Evolutionary conservation across 2,329 filamentous ascomycete species (phyloP), one percentile per base, ranked within the genome.

Genomic region (Cytospora leucostoma): DNA sequence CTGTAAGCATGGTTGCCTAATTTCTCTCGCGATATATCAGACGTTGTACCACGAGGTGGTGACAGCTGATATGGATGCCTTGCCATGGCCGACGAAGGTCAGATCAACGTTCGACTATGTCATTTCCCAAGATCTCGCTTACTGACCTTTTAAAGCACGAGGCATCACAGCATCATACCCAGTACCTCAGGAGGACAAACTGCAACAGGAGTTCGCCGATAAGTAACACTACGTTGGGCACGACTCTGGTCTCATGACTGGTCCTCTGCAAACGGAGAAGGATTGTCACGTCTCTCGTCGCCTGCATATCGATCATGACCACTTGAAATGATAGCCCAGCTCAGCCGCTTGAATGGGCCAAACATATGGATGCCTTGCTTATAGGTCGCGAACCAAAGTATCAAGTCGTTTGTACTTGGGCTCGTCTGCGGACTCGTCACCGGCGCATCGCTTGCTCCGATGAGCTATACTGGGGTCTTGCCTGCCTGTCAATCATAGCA

Each of bases 41-140:
- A n/a, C 17, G 32, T n/a, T 54, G 37, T 19, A 10, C 37, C 51
- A 55, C 27, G 32, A 12, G 51, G 27, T 19, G 53, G 49, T 8
- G n/a, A 27, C 58, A 37, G 38, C 58, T 49, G 21, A 40, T 35
- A 17, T 38, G n/a, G n/a, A 35, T 17, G 11, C 32, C 59, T 61
- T 21, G 21, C 8, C 59, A 49, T 33, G 32, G 51, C 27, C 27
- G 27, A 27, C 27, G 4, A 27, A 27, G 27, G 27, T 27, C 27
- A 27, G 27, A 27, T 27, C 27, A 27, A 27, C 27, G 27, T 27
- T 27, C 27, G 27, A 27, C 27, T 27, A 27, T 44, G 44, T 47
- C n/a, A 21, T 4, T 10, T n/a, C 21, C 1, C n/a, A 10, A 1
- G 2, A 19, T n/a, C 1, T 21, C 44, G n/a, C n/a, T 19, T 47